Evolutionary conservation across 345 rosid species (phyloP).

Genomic region (Passiflora organensis): DNA sequence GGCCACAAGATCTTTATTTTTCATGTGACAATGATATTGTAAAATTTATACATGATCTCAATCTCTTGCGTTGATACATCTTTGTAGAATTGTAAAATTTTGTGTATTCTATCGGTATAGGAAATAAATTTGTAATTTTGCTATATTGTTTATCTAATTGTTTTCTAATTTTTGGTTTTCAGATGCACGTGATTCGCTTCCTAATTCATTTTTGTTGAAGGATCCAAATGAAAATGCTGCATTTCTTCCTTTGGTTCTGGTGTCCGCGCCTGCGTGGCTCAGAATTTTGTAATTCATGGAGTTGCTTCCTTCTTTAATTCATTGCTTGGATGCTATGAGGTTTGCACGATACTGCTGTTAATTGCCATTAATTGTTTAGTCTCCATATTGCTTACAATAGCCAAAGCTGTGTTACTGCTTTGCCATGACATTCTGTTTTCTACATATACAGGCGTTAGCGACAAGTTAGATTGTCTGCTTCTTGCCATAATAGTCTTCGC

Average conservation of each 20-base stretch:
- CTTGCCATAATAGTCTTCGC: no score
- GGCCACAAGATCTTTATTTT: no score
- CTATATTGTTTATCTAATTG: background rate
- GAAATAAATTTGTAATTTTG: no score
- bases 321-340: constrained; percentile 51
- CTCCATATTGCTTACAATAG: background rate
- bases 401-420: background rate
- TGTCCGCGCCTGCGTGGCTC: constrained; percentile 50
- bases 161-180: background rate
- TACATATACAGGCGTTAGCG: no score
- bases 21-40: no score
- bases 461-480: no score
- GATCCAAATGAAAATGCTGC: constrained; percentile 44
- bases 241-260: constrained; percentile 62
- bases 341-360: constrained; percentile 13
- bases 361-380: background rate
- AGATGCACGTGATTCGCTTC: constrained; percentile 10
- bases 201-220: constrained; percentile 25
- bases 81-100: no score
- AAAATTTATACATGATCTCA: no score
- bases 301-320: constrained; percentile 45
- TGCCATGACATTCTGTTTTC: no score
- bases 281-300: constrained; percentile 47
- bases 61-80: no score
- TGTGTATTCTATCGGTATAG: no score